Evolutionary conservation across 2,329 filamentous ascomycete species (phyloP).

Genomic region (Neoascochyta sp.): DNA sequence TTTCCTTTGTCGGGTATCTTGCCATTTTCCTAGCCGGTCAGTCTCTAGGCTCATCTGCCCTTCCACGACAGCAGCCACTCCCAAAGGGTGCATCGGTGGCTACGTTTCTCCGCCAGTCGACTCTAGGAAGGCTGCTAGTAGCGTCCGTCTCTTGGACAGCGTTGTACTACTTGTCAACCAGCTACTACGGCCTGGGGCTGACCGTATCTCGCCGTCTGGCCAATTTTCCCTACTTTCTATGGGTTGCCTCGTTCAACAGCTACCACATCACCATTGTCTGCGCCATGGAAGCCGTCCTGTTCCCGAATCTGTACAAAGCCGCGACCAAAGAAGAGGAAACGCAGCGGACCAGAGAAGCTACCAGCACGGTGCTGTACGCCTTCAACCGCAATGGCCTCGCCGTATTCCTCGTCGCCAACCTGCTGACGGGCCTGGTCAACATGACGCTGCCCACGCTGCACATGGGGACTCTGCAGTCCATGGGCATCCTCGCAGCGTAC

Average conservation of each 20-base stretch:
- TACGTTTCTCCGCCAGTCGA: slow-evolving; percentile 50
- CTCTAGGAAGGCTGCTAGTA: slow-evolving; percentile 60
- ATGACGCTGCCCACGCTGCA: slow-evolving; percentile 79
- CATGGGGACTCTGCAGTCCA: slow-evolving; percentile 59
- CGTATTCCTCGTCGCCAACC: slow-evolving; percentile 81
- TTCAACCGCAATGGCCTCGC: slow-evolving; percentile 86
- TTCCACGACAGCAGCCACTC: slow-evolving; percentile 56
- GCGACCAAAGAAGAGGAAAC: slow-evolving; percentile 54
- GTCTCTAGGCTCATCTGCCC: slow-evolving; percentile 72
- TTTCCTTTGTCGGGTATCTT: slow-evolving; percentile 89
- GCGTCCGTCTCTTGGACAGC: slow-evolving; percentile 66
- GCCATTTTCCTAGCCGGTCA: slow-evolving; percentile 92
- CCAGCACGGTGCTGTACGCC: slow-evolving; percentile 74
- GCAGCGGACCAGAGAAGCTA: slow-evolving; percentile 64
- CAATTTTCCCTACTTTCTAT: slow-evolving; percentile 89
- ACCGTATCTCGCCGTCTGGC: slow-evolving; percentile 83
- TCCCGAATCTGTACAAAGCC: slow-evolving; percentile 66
- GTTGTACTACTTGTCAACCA: slow-evolving; percentile 67
- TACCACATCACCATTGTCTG: slow-evolving; percentile 77
- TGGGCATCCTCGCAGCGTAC: slow-evolving; percentile 74
- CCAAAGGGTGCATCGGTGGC: slow-evolving; percentile 42
- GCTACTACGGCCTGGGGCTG: slow-evolving; percentile 62
- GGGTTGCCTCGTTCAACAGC: slow-evolving; percentile 88
- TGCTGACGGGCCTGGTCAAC: slow-evolving; percentile 86
- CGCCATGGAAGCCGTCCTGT: slow-evolving; percentile 71